phyloP scores from a whole-genome alignment of 768 basidiomycete species.

The Boletus eberwhitei region DNA sequence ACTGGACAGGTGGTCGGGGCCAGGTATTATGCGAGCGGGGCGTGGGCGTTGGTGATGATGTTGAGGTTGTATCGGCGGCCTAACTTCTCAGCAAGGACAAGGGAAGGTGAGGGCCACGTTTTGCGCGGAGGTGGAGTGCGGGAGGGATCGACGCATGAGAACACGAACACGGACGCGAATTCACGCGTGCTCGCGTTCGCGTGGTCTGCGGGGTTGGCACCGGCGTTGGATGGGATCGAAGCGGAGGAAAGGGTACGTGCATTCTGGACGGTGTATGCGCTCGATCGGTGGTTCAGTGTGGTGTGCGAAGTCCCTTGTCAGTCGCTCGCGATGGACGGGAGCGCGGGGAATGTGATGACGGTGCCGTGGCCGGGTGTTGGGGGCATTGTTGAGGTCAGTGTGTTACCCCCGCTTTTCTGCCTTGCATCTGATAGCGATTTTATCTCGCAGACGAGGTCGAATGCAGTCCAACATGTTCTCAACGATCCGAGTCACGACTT shows the following conservation, averaged over 20 bases:
- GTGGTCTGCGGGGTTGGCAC: constrained; percentile 26
- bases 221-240: constrained; percentile 31
- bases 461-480: constrained; percentile 18
- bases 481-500: constrained; percentile 11
- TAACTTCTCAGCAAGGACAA: neutral
- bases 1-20: constrained; percentile 59
- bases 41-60: constrained; percentile 45
- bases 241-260: constrained; percentile 38
- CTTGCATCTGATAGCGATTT: neutral
- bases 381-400: constrained; percentile 12
- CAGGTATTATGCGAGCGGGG: constrained; percentile 49
- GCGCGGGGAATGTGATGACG: constrained; percentile 31
- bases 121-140: neutral
- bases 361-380: constrained; percentile 39
- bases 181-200: constrained; percentile 7
- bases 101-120: neutral
- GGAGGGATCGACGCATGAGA: neutral
- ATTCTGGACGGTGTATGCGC: constrained; percentile 36
- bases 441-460: constrained; percentile 1
- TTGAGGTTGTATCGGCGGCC: constrained; percentile 42
- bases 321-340: constrained; percentile 24
- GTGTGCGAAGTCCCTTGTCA: constrained; percentile 22
- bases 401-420: neutral
- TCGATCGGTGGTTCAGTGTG: constrained; percentile 34
- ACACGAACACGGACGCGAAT: neutral